Evolutionary conservation across 1,284 basidiomycete genomes (phyloP), one percentile per base, ranked within the genome.

Genomic region (Grifola frondosa): DNA sequence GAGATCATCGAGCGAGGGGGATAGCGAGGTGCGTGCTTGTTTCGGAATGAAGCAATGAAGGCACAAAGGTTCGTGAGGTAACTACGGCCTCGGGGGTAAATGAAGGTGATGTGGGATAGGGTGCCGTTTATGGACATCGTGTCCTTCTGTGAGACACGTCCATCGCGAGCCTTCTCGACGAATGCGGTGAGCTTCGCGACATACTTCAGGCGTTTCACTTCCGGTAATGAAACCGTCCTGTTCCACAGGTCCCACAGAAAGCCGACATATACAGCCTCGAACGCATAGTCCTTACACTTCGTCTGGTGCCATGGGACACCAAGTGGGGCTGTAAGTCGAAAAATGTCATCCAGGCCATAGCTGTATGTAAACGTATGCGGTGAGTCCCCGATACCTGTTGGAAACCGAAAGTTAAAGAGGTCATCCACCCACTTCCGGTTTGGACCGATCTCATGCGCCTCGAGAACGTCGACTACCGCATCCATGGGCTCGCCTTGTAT

Each of bases 361-460:
- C 25, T 12, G 46, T 60, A 65, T 12, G 13, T 24, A 29, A 30
- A 46, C 7, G 20, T n/a, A 69, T 58, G 35, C 46, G 44, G 6
- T 62, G 57, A 1, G 52, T 44, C 0, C 65, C 65, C n/a, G n/a
- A n/a, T n/a, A n/a, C n/a, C 4, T 59, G 35, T n/a, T 13, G 61
- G 64, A 16, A 39, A 49, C 1, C 52, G 46, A 6, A 66, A 56
- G 4, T 54, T 23, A 5, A 26, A 43, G 15, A 64, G 37, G 38
- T 69, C 63, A 40, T 70, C 67, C n/a, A 66, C 63, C 53, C 63
- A 71, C 40, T 69, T 68, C 2, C 48, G 25, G 7, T 50, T 35
- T 1, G 61, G 60, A 0, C 30, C 33, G 11, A 65, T 46, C 0
- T 49, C 53, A 3, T 48, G 22, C 1, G 12, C 23, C 3, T 33